Percentiles rank a stretch among this genome's conserved stretches.
Conservation (phyloP, 495 filamentous ascomycete genomes). For the Aspergillus hancockii region DNA sequence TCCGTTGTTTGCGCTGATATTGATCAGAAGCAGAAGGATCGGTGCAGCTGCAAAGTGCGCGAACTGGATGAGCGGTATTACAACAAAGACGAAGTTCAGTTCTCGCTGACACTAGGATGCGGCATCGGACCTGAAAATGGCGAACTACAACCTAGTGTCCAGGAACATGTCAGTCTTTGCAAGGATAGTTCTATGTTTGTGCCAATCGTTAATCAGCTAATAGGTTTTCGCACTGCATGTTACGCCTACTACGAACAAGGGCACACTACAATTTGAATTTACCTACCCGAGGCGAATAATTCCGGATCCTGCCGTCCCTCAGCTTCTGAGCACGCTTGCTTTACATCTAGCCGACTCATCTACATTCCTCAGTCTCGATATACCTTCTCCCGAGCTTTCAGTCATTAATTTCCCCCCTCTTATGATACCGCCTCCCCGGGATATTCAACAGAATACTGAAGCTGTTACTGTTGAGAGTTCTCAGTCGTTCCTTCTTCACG, state of each 20-base stretch:
- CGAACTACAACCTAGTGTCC: slow-evolving; percentile 3
- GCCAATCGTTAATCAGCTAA: neutral
- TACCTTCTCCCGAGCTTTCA: slow-evolving; percentile 16
- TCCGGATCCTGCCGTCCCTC: slow-evolving; percentile 18
- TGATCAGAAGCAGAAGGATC: slow-evolving; percentile 1
- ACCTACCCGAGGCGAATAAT: slow-evolving; percentile 22
- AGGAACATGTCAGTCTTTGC: slow-evolving; percentile 12
- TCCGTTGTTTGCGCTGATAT: slow-evolving; percentile 7
- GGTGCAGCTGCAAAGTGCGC: slow-evolving; percentile 1
- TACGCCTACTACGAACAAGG: neutral
- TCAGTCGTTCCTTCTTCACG: slow-evolving; percentile 22
- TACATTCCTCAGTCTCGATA: neutral
- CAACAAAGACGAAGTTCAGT: slow-evolving; percentile 24
- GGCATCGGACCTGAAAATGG: slow-evolving; percentile 19
- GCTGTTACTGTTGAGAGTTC: slow-evolving; percentile 2
- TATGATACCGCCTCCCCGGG: slow-evolving; percentile 22
- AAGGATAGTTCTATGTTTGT: neutral
- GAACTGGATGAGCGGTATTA: slow-evolving; percentile 16
- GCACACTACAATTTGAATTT: slow-evolving; percentile 17
- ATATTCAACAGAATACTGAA: slow-evolving; percentile 1
- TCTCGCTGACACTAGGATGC: slow-evolving; percentile 20
- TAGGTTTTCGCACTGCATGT: slow-evolving; percentile 20
- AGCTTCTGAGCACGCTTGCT: slow-evolving; percentile 20
- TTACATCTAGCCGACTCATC: slow-evolving; percentile 17
- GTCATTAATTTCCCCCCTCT: slow-evolving; percentile 27